Evolutionary conservation across 2,329 filamentous ascomycete species (phyloP), one percentile per base, ranked within the genome.

Genomic region (Penicillium griseofulvum): DNA sequence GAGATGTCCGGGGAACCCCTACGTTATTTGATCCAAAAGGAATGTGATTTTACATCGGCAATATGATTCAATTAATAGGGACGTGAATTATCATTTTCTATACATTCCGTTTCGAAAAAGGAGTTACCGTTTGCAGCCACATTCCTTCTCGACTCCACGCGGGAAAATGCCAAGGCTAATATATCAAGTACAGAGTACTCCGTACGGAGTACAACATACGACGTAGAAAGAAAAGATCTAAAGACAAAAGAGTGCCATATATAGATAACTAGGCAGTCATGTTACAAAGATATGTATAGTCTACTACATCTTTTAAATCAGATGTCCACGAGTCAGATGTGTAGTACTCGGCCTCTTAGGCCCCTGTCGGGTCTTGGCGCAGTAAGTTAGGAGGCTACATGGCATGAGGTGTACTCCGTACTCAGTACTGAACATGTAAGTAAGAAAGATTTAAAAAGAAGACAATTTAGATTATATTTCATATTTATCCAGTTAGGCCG

Each of bases 91-190:
- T 19, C 47, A 26, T 29, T 47, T 47, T 22, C 24, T 24, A 14
- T 19, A 39, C 49, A 51, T 45, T 51, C 49, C 31, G 16, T 26
- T n/a, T 22, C 4, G 14, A 3, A 22, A 39, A 52, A 47, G 28
- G 42, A 47, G 42, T 52, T 22, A 8, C 42, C 52, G 57, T 58
- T 59, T 55, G 52, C 52, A 41, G 56, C 54, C 34, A 43, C 52
- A 43, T 43, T 29, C 51, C 42, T 44, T 33, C 39, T 36, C 16
- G 44, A 56, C 57, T 47, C 53, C 52, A 56, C 55, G 48, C 57
- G 57, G 55, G 48, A 52, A 34, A 34, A 45, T 49, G 57, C 57
- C 55, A 59, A 59, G 57, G 14, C 51, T 16, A 31, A 12, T 14
- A 31, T 31, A 5, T 3, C n/a, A 29, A 11, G 17, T 39, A 10